phyloP scores from a whole-genome alignment of 352 stramenopile species.

The Phytophthora cryptogea region DNA sequence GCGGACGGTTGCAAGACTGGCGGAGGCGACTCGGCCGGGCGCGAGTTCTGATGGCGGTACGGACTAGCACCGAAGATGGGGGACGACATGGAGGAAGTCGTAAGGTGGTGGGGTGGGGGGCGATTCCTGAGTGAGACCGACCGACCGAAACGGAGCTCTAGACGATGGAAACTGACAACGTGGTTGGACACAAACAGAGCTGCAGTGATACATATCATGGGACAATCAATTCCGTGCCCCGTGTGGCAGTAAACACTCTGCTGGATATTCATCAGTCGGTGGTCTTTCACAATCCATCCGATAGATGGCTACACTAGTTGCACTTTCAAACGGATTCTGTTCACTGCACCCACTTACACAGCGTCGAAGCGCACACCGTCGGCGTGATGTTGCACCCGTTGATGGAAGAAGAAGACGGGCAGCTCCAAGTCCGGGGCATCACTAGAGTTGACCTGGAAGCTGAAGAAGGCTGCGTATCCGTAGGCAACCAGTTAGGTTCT shows the following conservation, averaged over 20 bases:
- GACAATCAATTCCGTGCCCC: conserved; percentile 3
- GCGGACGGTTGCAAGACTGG: conserved; percentile 13
- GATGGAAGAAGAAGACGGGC: conserved; percentile 13
- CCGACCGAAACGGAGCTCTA: background rate
- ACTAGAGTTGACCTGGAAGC: background rate
- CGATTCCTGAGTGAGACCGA: conserved; percentile 17
- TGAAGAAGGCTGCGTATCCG: background rate
- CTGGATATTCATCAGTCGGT: background rate
- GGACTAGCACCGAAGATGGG: conserved; percentile 23
- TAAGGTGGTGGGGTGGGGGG: background rate
- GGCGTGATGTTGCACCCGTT: conserved; percentile 30
- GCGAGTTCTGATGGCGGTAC: conserved; percentile 28
- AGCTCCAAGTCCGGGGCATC: conserved; percentile 8
- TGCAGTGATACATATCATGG: no score
- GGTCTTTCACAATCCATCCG: background rate
- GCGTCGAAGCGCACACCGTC: conserved; percentile 16
- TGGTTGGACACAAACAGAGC: conserved; percentile 14
- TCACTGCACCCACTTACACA: conserved; percentile 14
- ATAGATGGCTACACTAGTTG: conserved; percentile 1
- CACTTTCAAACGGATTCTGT: background rate
- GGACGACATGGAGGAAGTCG: conserved; percentile 20
- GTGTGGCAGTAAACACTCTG: conserved; percentile 5
- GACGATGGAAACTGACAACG: background rate
- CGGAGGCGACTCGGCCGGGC: conserved; percentile 12
- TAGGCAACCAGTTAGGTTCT: no score